Conservation (phyloP, 2,329 filamentous ascomycete species). For the Exophiala oligosperma region DNA sequence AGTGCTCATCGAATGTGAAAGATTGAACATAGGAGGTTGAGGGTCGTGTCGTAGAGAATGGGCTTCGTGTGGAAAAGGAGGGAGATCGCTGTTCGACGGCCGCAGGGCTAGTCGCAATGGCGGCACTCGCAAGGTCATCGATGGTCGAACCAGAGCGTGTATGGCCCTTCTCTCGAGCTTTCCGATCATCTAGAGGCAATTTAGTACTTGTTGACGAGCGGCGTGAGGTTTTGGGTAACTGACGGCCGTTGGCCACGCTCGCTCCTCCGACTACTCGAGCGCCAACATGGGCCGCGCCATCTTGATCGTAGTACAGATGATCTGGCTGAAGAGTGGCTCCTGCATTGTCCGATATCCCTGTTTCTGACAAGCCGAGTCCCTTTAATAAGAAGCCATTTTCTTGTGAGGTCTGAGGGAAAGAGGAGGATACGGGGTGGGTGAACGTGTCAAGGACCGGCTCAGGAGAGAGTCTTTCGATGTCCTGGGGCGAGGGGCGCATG, state of each 20-base stretch:
- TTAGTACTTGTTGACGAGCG: conserved; percentile 1
- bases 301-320: conserved; percentile 25
- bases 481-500: conserved; percentile 18
- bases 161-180: conserved; percentile 33
- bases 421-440: conserved; percentile 4
- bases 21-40: conserved; percentile 35
- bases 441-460: conserved; percentile 18
- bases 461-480: conserved; percentile 29
- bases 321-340: conserved; percentile 19
- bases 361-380: conserved; percentile 24
- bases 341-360: conserved; percentile 5
- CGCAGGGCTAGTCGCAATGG: conserved; percentile 49
- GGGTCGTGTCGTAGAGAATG: conserved; percentile 28
- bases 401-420: conserved; percentile 4
- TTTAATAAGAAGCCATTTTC: conserved; percentile 11
- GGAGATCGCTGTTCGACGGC: conserved; percentile 38
- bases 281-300: conserved; percentile 27
- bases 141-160: conserved; percentile 48
- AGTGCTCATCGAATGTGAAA: conserved; percentile 30
- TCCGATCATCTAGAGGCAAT: conserved; percentile 4
- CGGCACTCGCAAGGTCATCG: conserved; percentile 51
- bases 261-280: conserved; percentile 17
- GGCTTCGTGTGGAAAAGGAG: conserved; percentile 29
- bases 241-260: conserved; percentile 1
- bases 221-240: conserved; percentile 2